These are phyloP conservation scores for Rubia yunnanensis DNA, from an alignment of 257 asterid species.

Conservation along the genomic window DNA sequence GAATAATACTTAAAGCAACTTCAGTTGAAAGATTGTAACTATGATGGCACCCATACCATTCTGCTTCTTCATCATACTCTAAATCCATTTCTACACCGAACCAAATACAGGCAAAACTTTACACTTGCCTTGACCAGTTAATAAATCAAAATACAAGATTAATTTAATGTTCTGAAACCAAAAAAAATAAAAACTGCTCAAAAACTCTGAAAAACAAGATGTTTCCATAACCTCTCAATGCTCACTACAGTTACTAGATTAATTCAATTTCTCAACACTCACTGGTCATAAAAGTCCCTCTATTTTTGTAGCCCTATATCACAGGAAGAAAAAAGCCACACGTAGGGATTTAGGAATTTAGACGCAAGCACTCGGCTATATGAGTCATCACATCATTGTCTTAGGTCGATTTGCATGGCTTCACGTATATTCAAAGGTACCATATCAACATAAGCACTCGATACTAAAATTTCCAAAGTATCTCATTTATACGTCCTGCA, in stretches of 20 bases:
- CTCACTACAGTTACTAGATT: not conserved
- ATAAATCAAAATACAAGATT: not conserved
- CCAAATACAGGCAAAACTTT: not conserved
- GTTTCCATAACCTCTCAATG: not conserved
- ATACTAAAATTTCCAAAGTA: not conserved
- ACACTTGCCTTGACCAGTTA: not conserved
- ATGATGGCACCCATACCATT: not conserved
- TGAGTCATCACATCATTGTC: not conserved
- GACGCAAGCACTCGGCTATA: not conserved
- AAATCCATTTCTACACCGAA: not conserved
- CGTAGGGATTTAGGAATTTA: too few species aligned
- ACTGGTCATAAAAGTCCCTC: not conserved
- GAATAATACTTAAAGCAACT: too few species aligned
- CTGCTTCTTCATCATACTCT: not conserved
- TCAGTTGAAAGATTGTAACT: too few species aligned
- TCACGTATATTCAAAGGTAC: not conserved
- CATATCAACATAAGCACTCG: not conserved
- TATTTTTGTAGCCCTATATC: not conserved
- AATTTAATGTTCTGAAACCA: not conserved
- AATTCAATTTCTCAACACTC: not conserved
- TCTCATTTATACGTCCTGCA: not conserved
- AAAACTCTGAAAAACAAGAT: not conserved
- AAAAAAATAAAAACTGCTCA: too few species aligned
- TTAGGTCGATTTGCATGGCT: not conserved
- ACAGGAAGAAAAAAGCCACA: not conserved